These are phyloP conservation scores for Cryptosporidium parvum DNA, from an alignment of 169 alveolate genomes.

Conservation along the genomic window DNA sequence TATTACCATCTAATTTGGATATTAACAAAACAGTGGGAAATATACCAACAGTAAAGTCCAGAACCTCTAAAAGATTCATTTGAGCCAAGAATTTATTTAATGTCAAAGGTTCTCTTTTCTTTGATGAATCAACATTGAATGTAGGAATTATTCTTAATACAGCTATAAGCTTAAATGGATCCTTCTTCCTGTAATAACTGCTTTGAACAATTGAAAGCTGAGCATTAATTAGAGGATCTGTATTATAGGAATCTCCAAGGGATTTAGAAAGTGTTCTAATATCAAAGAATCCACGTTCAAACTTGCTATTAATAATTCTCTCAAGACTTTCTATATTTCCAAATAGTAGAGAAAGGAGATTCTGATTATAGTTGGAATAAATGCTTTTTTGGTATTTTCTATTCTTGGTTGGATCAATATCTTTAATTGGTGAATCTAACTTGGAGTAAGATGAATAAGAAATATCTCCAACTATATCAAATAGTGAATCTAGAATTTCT, in stretches of 20 bases:
- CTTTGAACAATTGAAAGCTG: not conserved
- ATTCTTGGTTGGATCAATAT: slow-evolving; percentile 6
- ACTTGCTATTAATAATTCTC: not conserved
- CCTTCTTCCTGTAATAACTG: too few relatives aligned
- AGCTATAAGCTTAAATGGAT: not conserved
- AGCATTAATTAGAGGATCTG: not conserved
- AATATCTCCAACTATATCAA: not conserved
- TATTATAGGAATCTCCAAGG: not conserved
- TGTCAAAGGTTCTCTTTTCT: not conserved
- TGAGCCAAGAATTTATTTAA: not conserved
- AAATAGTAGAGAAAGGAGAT: not conserved
- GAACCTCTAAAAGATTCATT: not conserved
- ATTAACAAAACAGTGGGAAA: not conserved
- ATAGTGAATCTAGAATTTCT: not conserved
- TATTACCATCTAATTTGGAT: not conserved
- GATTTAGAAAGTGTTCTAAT: not conserved
- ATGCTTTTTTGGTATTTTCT: not conserved
- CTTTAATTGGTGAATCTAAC: not conserved
- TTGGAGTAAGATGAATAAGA: slow-evolving; percentile 8
- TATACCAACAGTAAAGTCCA: not conserved
- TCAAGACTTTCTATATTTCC: slow-evolving; percentile 4
- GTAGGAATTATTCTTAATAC: not conserved
- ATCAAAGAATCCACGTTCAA: not conserved
- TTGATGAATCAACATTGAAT: not conserved
- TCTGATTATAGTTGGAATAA: not conserved